Evolutionary conservation across 78 protist genomes (phyloP), one percentile per base, ranked within the genome.

Genomic region (Dictyostelium firmibasis): DNA sequence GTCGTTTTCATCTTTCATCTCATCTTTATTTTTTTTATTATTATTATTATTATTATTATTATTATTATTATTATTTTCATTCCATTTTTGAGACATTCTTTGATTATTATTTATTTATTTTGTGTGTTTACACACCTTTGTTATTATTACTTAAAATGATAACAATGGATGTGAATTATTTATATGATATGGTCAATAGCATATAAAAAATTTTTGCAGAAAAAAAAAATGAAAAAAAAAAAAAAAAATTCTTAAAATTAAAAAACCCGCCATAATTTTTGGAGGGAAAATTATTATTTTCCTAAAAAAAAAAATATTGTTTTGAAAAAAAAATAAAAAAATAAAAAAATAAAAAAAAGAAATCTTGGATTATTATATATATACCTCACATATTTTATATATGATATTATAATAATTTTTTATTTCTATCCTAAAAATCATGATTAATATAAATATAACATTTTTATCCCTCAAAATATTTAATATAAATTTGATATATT

Each of bases 41-140:
- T n/a, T 62, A 33, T 62, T 62, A 62, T 62, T 62, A 62, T 62
- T 67, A 18, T 67, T 67, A 72, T 72, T 70, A n/a, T n/a, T n/a
- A 33, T 62, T 62, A 62, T 62, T 62, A 62, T 62, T 67, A 18
- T 67, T 67, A 72, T 72, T 70, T 29, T 70, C 38, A 70, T 70
- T 70, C 75, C 75, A 67, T 67, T 67, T 67, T 67, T 67, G 75
- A 67, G 75, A 67, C 75, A 67, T 67, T 20, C 14, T 27, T 67
- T 67, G 29, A 70, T 70, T 70, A 70, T 31, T 27, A 13, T 69
- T 70, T 20, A 14, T 3, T 57, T 57, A 5, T 50, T 50, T 50
- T 57, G 67, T 57, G 67, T 57, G 16, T 16, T 57, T 57, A 57
- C 67, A 57, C 67, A 57, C 67, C 67, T 57, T 50, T 57, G 67